Base-by-base conservation (phyloP, 2,329 filamentous ascomycete species). In the Aspergillus vadensis region DNA sequence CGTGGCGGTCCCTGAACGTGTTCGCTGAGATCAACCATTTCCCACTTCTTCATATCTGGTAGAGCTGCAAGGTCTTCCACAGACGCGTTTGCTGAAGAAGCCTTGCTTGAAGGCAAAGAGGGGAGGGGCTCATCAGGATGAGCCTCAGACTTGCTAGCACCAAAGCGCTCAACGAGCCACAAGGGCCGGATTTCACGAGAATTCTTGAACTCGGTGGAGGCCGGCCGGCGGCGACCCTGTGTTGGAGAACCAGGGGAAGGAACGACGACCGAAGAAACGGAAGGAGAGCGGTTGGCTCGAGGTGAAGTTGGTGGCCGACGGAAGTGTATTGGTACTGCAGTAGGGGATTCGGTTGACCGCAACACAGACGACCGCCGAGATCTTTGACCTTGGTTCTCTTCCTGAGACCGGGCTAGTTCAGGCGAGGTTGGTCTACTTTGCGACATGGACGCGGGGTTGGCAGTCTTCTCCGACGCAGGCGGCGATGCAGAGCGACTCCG, bases 121-220 rank as follows among this genome's bases (percentile, higher is more conserved):
- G 82, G 82, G 50, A 80, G 73, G 4, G 76, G 68, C 54, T 80
- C 79, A 25, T 80, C 76, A 14, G 65, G 63, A 41, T 78, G 73
- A 15, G 69, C 72, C 63, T 73, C 77, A 17, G 73, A 70, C 67
- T 83, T 82, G 17, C 65, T 70, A 9, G 72, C 64, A 19, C 79
- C 77, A 65, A 82, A 85, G 30, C 82, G 87, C 74, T 96, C 91
- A 6, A 96, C 86, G 21, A 97, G 86, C 75, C 91, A 94, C 8
- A 97, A 79, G 0, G 93, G 93, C 66, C 90, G 88, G 69, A 93
- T 88, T 71, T 95, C 91, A 57, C 85, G 85, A 17, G 76, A 79
- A 38, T 76, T 76, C 61, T 77, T 81, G 70, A 85, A 85, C 63
- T 86, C 82, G 4, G 78, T 77, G 1, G 83, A 85, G 55, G 76